phyloP scores from a whole-genome alignment of 257 asterid genomes.

The Fraxinus excelsior region DNA sequence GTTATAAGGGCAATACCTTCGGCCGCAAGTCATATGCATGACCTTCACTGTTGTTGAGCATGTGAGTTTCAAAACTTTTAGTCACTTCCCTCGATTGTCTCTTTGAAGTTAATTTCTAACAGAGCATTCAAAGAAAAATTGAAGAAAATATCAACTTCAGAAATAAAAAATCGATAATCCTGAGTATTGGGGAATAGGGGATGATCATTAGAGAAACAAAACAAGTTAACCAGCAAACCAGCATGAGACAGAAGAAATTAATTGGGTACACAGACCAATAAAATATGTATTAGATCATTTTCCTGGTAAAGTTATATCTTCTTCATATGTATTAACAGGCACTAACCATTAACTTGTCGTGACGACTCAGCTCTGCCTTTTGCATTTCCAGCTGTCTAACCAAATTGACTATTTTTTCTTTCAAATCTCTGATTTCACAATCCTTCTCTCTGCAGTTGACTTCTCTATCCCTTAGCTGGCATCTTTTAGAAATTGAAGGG shows the following conservation, averaged over 20 bases:
- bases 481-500: slow-evolving; percentile 44
- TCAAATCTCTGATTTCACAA: slow-evolving; percentile 76
- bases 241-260: not conserved
- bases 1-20: slow-evolving; percentile 44
- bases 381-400: slow-evolving; percentile 64
- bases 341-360: slow-evolving; percentile 72
- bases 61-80: slow-evolving; percentile 24
- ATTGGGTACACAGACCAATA: not conserved
- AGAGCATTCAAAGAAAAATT: not conserved
- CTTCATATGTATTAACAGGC: not conserved
- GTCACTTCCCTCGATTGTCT: slow-evolving; percentile 47
- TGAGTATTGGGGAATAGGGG: not conserved
- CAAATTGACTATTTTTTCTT: slow-evolving; percentile 79
- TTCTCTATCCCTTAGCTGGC: slow-evolving; percentile 75
- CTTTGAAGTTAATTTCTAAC: slow-evolving; percentile 58
- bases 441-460: slow-evolving; percentile 90
- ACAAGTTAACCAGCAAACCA: not conserved
- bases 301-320: not conserved
- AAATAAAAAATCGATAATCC: not conserved
- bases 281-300: not conserved
- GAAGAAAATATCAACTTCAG: not conserved
- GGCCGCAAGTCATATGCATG: slow-evolving; percentile 73
- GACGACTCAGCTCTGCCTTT: slow-evolving; percentile 66
- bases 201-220: not conserved
- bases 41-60: slow-evolving; percentile 40